Evolutionary conservation across 2,329 filamentous ascomycete species (phyloP).

Genomic region (Madurella fahalii): DNA sequence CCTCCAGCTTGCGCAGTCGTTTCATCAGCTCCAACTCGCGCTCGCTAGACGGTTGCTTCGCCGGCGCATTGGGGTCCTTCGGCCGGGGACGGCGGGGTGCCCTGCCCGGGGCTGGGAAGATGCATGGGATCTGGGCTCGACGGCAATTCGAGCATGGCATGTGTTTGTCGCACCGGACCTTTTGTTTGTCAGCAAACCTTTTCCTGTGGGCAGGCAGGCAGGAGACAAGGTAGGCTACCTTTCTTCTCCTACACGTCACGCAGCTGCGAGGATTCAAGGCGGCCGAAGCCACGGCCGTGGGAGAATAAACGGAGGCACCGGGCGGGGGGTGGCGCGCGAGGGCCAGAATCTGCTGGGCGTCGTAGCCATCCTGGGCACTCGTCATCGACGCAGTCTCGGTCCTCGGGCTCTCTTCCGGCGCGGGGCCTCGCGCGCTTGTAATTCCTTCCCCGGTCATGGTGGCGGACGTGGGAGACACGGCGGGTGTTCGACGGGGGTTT

Average conservation of each 20-base stretch:
- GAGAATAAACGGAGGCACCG: constrained; percentile 27
- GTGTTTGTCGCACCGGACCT: constrained; percentile 75
- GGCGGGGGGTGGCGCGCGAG: constrained; percentile 27
- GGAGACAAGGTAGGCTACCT: constrained; percentile 13
- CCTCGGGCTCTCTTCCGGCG: constrained; percentile 16
- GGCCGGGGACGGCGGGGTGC: constrained; percentile 63
- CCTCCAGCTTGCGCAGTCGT: constrained; percentile 67
- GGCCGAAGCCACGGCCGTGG: constrained; percentile 26
- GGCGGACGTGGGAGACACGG: neutral
- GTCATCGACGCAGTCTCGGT: constrained; percentile 13
- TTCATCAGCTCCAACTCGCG: constrained; percentile 67
- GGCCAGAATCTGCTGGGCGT: constrained; percentile 25
- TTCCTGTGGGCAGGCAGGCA: neutral
- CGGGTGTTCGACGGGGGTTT: neutral
- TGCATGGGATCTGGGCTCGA: constrained; percentile 64
- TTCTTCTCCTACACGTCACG: constrained; percentile 42
- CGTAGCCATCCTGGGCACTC: constrained; percentile 22
- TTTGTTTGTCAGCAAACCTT: constrained; percentile 29
- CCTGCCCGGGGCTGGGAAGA: constrained; percentile 70
- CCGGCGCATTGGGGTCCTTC: constrained; percentile 60
- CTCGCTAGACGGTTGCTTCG: constrained; percentile 57
- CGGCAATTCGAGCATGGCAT: constrained; percentile 74
- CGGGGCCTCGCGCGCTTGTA: constrained; percentile 4
- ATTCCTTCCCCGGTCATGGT: constrained; percentile 19
- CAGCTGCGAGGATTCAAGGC: constrained; percentile 47